Conservation (phyloP, 768 basidiomycete species). For the Collybia sordida region DNA sequence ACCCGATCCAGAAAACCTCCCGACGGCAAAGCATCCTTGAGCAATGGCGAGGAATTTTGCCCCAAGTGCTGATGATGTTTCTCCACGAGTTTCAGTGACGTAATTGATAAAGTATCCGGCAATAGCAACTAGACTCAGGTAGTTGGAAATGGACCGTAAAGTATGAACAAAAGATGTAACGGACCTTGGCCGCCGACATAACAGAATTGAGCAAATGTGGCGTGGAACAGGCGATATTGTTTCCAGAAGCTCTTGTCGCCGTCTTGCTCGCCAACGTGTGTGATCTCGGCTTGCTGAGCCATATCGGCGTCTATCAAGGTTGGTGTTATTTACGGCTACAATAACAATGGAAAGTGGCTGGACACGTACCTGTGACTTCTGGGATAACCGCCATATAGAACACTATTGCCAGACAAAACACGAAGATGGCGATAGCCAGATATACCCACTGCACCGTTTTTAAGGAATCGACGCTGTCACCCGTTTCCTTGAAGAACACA, state of each 20-base stretch:
- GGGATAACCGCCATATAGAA: constrained; percentile 33
- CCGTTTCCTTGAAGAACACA: constrained; percentile 31
- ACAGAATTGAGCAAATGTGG: constrained; percentile 31
- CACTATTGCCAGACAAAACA: constrained; percentile 28
- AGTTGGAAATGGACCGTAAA: background rate
- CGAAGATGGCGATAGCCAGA: constrained; percentile 31
- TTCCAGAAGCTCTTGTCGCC: constrained; percentile 25
- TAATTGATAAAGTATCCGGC: constrained; percentile 35
- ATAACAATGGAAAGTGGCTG: background rate
- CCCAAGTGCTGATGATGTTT: constrained; percentile 21
- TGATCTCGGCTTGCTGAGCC: constrained; percentile 31
- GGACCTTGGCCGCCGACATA: constrained; percentile 31
- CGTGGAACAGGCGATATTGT: constrained; percentile 29
- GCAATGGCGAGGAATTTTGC: constrained; percentile 31
- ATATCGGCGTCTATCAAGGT: constrained; percentile 27
- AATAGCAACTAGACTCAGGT: constrained; percentile 21
- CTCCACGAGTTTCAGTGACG: constrained; percentile 23
- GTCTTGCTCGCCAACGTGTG: constrained; percentile 24
- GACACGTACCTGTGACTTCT: constrained; percentile 28
- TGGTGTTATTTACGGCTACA: background rate
- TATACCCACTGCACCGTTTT: constrained; percentile 35
- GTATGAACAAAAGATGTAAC: background rate
- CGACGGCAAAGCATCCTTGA: constrained; percentile 31
- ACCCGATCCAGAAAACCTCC: constrained; percentile 31
- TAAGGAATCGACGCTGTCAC: constrained; percentile 26